Evolutionary conservation across 108 stramenopile species (phyloP).

Genomic region (Aurantiochytrium sp.): DNA sequence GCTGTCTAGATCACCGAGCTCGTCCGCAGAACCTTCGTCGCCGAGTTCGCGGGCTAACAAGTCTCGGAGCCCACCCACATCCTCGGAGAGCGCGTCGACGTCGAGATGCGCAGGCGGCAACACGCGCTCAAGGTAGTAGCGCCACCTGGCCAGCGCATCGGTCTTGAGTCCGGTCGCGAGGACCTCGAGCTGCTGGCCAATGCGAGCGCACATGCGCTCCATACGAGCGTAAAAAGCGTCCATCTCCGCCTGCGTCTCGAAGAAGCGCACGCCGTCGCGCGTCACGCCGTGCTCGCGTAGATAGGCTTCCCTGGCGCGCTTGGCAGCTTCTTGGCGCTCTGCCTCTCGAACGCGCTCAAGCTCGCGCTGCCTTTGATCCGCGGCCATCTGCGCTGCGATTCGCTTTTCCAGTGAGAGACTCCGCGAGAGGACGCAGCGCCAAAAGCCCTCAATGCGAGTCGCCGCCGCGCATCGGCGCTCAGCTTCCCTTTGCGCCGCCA

Average conservation of each 20-base stretch:
- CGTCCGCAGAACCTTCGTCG: neutral
- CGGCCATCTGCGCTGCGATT: neutral
- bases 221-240: neutral
- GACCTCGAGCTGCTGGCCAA: neutral
- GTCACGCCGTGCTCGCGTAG: constrained; percentile 2
- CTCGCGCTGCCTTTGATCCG: neutral
- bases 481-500: neutral
- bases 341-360: neutral
- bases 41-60: neutral
- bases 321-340: neutral
- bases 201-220: neutral
- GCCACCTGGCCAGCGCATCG: neutral
- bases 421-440: constrained; percentile 3
- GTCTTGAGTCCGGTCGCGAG: neutral
- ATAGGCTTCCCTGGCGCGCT: neutral
- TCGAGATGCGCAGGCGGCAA: neutral
- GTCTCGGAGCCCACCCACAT: neutral
- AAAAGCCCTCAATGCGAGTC: neutral
- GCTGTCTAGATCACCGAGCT: neutral
- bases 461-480: neutral
- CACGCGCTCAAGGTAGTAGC: neutral
- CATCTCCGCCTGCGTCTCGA: neutral
- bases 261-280: neutral
- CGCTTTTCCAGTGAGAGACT: neutral
- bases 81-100: neutral